Conservation (phyloP, 2,329 filamentous ascomycete genomes). For the Trichoderma sp. region DNA sequence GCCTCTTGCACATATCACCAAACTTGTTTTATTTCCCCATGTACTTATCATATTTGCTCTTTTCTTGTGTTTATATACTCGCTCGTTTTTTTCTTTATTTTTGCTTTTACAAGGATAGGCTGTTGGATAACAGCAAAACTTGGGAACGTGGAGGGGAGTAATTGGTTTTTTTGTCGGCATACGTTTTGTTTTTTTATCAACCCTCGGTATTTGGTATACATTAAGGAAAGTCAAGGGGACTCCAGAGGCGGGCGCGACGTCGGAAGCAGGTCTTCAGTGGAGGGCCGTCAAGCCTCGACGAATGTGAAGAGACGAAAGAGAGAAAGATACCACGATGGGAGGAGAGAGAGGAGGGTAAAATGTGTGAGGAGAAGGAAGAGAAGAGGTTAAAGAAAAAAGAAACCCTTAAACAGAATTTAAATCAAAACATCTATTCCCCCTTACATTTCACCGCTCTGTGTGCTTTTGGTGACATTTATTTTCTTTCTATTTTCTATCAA, state of each 20-base stretch:
- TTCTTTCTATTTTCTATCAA: neutral
- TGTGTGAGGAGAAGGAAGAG: neutral
- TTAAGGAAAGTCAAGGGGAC: neutral
- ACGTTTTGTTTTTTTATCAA: neutral
- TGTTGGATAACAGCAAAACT: constrained; percentile 16
- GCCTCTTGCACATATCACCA: constrained; percentile 9
- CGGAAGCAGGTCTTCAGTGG: constrained; percentile 20
- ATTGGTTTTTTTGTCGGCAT: constrained; percentile 7
- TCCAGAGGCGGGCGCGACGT: neutral
- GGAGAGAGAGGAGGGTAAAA: neutral
- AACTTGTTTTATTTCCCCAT: constrained; percentile 16
- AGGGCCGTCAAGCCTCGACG: neutral
- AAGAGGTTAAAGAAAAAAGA: neutral
- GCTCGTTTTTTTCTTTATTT: constrained; percentile 20
- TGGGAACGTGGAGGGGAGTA: constrained; percentile 5
- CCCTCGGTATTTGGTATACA: constrained; percentile 5
- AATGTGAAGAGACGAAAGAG: constrained; percentile 12
- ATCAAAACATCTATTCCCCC: neutral
- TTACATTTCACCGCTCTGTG: neutral
- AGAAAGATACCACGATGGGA: constrained; percentile 15
- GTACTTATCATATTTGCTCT: constrained; percentile 25
- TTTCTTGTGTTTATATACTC: constrained; percentile 14
- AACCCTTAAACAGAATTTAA: constrained; percentile 2
- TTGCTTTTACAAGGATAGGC: constrained; percentile 4
- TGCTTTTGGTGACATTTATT: neutral